Evolutionary conservation across 2,329 filamentous ascomycete genomes (phyloP).

Genomic region (Phaeomoniella chlamydospora): DNA sequence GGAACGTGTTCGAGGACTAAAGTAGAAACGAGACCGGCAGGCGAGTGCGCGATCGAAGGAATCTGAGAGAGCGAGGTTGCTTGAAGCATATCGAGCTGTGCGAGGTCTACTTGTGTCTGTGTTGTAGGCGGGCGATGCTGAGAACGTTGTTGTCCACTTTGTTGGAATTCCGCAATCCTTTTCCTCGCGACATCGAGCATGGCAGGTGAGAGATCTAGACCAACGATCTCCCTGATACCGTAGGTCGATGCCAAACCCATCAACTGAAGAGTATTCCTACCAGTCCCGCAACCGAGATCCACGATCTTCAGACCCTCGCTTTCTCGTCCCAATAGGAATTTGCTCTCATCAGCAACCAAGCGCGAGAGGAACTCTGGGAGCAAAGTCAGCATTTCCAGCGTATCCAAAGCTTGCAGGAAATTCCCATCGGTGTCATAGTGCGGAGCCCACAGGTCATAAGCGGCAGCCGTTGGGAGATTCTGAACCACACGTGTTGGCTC

Average conservation of each 20-base stretch:
- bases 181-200: conserved; percentile 42
- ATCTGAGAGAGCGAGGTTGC: neutral
- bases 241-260: conserved; percentile 9
- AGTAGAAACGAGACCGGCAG: conserved; percentile 24
- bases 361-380: conserved; percentile 24
- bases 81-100: neutral
- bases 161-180: conserved; percentile 14
- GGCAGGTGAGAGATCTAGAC: conserved; percentile 39
- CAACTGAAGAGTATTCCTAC: conserved; percentile 41
- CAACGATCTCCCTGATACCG: conserved; percentile 26
- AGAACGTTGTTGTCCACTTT: neutral
- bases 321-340: neutral
- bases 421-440: conserved; percentile 54
- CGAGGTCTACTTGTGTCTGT: neutral
- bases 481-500: conserved; percentile 7
- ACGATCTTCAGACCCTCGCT: conserved; percentile 24
- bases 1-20: conserved; percentile 52
- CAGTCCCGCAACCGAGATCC: conserved; percentile 54
- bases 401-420: conserved; percentile 51
- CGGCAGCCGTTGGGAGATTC: conserved; percentile 23
- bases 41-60: neutral
- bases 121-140: neutral
- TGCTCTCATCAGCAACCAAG: neutral
- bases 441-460: conserved; percentile 35
- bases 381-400: conserved; percentile 35